Evolutionary conservation across 1,284 basidiomycete species (phyloP).

Genomic region (Cryptococcus hybrid): DNA sequence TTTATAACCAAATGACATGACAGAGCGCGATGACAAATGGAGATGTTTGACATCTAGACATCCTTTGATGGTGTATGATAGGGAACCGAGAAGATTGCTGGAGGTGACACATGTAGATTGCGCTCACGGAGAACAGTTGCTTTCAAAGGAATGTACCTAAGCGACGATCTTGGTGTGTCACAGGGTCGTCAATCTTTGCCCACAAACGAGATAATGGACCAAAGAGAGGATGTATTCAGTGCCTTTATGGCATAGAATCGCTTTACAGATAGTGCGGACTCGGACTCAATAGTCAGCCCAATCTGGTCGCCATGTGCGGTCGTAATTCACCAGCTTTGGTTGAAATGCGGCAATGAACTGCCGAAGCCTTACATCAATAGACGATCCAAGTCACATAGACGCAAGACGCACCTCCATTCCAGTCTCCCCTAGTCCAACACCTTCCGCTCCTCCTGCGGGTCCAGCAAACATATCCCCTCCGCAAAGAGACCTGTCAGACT

Average conservation of each 20-base stretch:
- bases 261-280: background rate
- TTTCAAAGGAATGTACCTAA: background rate
- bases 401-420: slow-evolving; percentile 35
- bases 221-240: background rate
- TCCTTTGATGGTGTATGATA: too few relatives aligned
- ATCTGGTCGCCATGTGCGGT: slow-evolving; percentile 22
- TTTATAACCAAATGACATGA: too few relatives aligned
- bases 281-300: slow-evolving; percentile 25
- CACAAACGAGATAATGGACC: background rate
- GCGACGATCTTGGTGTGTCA: background rate
- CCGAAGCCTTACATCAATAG: background rate
- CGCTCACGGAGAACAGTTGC: background rate
- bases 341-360: slow-evolving; percentile 49
- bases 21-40: too few relatives aligned
- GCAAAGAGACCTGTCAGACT: slow-evolving; percentile 42
- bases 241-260: background rate
- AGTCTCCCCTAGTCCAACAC: slow-evolving; percentile 41
- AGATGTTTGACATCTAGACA: too few relatives aligned
- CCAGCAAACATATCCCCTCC: slow-evolving; percentile 49
- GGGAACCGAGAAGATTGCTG: background rate
- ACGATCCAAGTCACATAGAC: background rate
- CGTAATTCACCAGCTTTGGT: slow-evolving; percentile 27
- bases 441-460: slow-evolving; percentile 45
- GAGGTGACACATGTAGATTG: background rate
- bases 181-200: background rate